Percentiles rank a stretch among this genome's conserved stretches.
phyloP scores from a whole-genome alignment of 805 yeast species.

The Kluyveromyces nonfermentans region DNA sequence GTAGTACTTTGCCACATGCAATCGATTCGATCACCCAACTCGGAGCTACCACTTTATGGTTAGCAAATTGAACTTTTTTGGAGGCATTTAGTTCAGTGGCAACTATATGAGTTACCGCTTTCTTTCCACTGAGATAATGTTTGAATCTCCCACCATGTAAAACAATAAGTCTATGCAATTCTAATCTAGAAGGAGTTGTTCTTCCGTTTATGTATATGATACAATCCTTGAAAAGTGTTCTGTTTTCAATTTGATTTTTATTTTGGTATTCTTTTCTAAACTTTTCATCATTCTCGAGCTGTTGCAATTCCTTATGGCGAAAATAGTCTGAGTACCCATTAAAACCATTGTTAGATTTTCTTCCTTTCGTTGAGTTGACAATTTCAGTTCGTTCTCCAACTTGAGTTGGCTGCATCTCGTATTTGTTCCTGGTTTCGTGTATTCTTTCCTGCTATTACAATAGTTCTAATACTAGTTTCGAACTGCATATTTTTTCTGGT shows the following conservation, averaged over 20 bases:
- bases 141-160: constrained; percentile 73
- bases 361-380: background rate
- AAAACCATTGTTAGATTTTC: background rate
- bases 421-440: background rate
- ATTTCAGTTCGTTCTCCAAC: background rate
- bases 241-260: constrained; percentile 10
- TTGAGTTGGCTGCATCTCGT: background rate
- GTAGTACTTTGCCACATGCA: constrained; percentile 35
- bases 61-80: constrained; percentile 54
- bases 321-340: constrained; percentile 15
- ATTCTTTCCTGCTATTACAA: no score
- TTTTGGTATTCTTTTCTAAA: constrained; percentile 14
- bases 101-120: constrained; percentile 73
- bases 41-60: constrained; percentile 71
- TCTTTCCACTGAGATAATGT: constrained; percentile 59
- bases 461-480: no score
- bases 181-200: constrained; percentile 70
- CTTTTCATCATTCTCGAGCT: constrained; percentile 16
- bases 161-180: constrained; percentile 61
- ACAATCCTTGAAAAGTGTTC: constrained; percentile 52
- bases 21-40: constrained; percentile 72
- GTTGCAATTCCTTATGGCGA: constrained; percentile 17
- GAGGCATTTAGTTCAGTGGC: constrained; percentile 73
- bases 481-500: no score
- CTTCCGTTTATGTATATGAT: constrained; percentile 79